These are phyloP conservation scores for Coemansia sp. DNA, from an alignment of 192 early-diverging fungal species.

Conservation along the genomic window DNA sequence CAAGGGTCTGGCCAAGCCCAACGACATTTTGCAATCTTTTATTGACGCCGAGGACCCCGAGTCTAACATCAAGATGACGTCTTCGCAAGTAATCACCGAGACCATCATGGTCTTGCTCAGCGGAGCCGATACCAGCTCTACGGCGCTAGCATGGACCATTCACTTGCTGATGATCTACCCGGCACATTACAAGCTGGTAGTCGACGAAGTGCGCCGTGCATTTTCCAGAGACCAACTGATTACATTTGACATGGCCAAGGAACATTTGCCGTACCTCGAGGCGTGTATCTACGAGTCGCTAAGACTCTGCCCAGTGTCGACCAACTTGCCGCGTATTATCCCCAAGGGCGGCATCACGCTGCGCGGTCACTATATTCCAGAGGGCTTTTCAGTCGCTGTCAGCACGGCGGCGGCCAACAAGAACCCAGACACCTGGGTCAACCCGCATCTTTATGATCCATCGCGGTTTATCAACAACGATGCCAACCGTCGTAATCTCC, in stretches of 20 bases:
- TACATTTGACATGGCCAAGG: conserved; percentile 30
- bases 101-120: conserved; percentile 38
- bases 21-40: conserved; percentile 42
- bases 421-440: conserved; percentile 29
- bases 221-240: conserved; percentile 24
- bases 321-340: conserved; percentile 35
- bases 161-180: conserved; percentile 48
- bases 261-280: conserved; percentile 32
- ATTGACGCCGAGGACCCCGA: conserved; percentile 44
- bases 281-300: conserved; percentile 47
- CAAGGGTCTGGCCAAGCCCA: conserved; percentile 11
- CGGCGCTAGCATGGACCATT: conserved; percentile 36
- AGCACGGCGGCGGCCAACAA: conserved; percentile 31
- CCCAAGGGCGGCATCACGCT: conserved; percentile 39
- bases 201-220: conserved; percentile 19
- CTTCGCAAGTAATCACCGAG: conserved; percentile 36
- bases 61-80: conserved; percentile 30
- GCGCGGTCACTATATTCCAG: conserved; percentile 31
- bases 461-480: conserved; percentile 28
- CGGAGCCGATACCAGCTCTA: conserved; percentile 41
- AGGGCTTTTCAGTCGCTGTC: conserved; percentile 27
- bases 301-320: conserved; percentile 40
- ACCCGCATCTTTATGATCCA: conserved; percentile 33
- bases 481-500: conserved; percentile 28
- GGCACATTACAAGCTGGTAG: conserved; percentile 10